Evolutionary conservation across 805 yeast species (phyloP), one percentile per base, ranked within the genome.

Genomic region (Kluyveromyces aestuarii): DNA sequence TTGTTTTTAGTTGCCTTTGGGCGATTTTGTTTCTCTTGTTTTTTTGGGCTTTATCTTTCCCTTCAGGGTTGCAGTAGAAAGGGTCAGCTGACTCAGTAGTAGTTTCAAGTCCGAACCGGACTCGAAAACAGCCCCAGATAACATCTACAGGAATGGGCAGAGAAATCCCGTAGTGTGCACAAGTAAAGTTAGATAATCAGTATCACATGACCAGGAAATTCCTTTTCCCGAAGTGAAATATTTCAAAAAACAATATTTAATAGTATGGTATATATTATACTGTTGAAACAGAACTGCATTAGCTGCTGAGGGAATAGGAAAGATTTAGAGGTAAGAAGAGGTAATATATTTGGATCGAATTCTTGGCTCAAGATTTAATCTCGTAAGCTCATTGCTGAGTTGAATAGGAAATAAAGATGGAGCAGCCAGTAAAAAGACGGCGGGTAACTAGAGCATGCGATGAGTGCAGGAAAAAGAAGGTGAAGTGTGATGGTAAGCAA

Each of bases 401-500:
- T 17, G 41, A 18, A 19, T 33, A 35, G 27, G 19, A 19, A 21
- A 37, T 27, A 52, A 50, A 27, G 16, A 38, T 45, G 41, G 55
- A 52, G 37, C 52, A 50, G n/a, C 55, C 49, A 18, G 51, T 41
- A 3, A 66, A 67, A 47, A 56, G 74, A 37, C 61, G 72, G 37
- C 58, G 79, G 40, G 70, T 68, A 19, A 59, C 69, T 39, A 68
- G 70, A 45, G 79, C 79, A 6, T 75, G 79, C 57, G 78, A 75
- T 53, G 67, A 63, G 37, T 75, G 80, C 47, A 64, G 93, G 14
- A 77, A 79, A 58, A 82, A 84, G 60, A 85, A 85, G 60, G 90
- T 85, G 48, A 84, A 84, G 61, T 86, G 95, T 66, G 93, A 85
- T 59, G 91, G 91, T 6, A 81, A 81, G 57, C 87, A 81, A 59